Percentiles rank a stretch among this genome's conserved stretches.
These are phyloP conservation scores for Lactarius sanguifluus DNA, from an alignment of 768 basidiomycete species.

Conservation along the genomic window DNA sequence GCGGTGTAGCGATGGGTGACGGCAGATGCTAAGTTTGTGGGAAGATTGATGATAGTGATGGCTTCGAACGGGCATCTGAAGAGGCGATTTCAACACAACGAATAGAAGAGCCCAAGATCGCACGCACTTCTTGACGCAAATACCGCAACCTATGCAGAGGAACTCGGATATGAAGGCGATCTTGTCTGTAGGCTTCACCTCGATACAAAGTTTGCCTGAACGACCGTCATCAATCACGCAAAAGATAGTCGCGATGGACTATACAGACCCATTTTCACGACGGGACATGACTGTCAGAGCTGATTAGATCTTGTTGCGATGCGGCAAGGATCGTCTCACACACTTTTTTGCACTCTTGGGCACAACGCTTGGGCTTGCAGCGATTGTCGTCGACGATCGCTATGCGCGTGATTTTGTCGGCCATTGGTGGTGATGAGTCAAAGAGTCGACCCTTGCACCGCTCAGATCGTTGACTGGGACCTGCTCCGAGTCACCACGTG, in stretches of 20 bases:
- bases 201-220: constrained; percentile 94
- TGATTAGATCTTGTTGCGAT: constrained; percentile 24
- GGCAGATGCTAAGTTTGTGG: constrained; percentile 93
- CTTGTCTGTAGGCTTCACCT: constrained; percentile 94
- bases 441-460: background rate
- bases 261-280: constrained; percentile 89
- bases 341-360: constrained; percentile 98
- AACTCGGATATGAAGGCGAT: constrained; percentile 99
- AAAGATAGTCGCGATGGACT: constrained; percentile 1
- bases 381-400: constrained; percentile 90
- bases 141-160: constrained; percentile 99
- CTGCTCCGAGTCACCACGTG: background rate
- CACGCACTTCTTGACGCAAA: constrained; percentile 97
- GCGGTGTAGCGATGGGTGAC: constrained; percentile 98
- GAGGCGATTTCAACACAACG: background rate
- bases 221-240: constrained; percentile 14
- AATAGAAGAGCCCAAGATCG: background rate
- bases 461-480: background rate
- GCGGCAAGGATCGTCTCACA: constrained; percentile 24
- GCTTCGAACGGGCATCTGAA: constrained; percentile 97
- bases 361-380: constrained; percentile 96
- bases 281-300: constrained; percentile 77
- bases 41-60: constrained; percentile 97
- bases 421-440: constrained; percentile 50
- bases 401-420: constrained; percentile 97